A percentile compares a stretch with the other conserved stretches of the same genome.
These are phyloP conservation scores for Eucalyptus marginata DNA, from an alignment of 345 rosid species.

Conservation along the genomic window DNA sequence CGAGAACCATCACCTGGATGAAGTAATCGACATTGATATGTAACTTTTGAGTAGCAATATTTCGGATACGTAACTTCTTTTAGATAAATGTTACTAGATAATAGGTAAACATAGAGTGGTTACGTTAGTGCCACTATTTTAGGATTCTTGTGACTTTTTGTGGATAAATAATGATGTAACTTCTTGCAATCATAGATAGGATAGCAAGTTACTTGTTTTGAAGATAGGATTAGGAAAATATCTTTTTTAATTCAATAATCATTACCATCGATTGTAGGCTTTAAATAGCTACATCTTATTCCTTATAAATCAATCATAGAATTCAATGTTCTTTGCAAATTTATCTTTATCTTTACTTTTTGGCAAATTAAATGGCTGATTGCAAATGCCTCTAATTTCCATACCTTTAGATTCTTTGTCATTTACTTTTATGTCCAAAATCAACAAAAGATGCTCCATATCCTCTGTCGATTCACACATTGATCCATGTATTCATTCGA, in stretches of 20 bases:
- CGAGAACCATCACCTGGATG: not conserved
- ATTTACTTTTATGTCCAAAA: not conserved
- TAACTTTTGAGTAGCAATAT: not conserved
- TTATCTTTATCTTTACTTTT: not conserved
- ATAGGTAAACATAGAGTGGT: not conserved
- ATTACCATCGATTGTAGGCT: not conserved
- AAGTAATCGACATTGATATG: too few relatives aligned
- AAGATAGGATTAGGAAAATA: not conserved
- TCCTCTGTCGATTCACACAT: not conserved
- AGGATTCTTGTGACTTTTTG: not conserved
- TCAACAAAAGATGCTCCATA: not conserved
- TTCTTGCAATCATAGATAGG: not conserved
- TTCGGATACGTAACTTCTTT: not conserved
- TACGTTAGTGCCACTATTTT: too few relatives aligned
- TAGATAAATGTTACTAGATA: not conserved
- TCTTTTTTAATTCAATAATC: too few relatives aligned
- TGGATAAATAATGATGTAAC: not conserved
- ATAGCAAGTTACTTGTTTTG: not conserved
- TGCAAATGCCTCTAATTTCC: not conserved
- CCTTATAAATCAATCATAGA: not conserved
- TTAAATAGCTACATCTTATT: not conserved
- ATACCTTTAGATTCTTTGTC: not conserved
- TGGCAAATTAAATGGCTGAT: not conserved
- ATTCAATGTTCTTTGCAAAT: not conserved
- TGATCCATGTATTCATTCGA: not conserved